Percentiles rank a stretch among this genome's conserved stretches.
phyloP scores from a whole-genome alignment of 2,329 filamentous ascomycete species.

The Coniochaeta ligniaria region DNA sequence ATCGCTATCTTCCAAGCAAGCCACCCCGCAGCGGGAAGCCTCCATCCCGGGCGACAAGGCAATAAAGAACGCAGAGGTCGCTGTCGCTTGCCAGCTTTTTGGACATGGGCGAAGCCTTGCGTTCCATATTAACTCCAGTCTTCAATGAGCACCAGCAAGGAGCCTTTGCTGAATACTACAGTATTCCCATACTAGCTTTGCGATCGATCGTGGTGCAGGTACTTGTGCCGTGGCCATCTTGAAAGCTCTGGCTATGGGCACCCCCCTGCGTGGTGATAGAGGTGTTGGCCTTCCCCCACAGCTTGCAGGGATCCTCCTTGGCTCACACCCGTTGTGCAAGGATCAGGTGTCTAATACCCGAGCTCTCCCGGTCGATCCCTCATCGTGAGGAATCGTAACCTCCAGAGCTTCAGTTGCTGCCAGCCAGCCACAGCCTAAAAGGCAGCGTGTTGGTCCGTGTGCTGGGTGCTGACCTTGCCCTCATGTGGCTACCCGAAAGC shows the following conservation, averaged over 20 bases:
- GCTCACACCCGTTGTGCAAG: neutral
- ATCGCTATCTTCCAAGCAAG: neutral
- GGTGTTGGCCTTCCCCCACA: neutral
- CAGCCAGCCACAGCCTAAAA: neutral
- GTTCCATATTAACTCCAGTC: neutral
- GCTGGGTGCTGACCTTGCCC: conserved; percentile 17
- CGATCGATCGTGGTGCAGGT: neutral
- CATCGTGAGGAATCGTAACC: neutral
- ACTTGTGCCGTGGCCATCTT: neutral
- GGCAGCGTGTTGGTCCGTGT: conserved; percentile 9
- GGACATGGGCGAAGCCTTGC: neutral
- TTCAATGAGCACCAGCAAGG: neutral
- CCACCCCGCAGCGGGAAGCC: neutral
- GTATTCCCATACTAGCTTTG: neutral
- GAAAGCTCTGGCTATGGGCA: neutral
- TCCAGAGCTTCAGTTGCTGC: neutral
- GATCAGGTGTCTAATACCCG: neutral
- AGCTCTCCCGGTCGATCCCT: neutral
- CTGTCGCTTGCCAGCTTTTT: neutral
- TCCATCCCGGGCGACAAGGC: neutral
- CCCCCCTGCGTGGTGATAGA: neutral
- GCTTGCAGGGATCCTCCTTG: neutral
- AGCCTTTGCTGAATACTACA: neutral
- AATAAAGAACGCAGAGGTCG: neutral
- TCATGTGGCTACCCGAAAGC: conserved; percentile 18